These are phyloP conservation scores for Talinum fruticosum DNA, from an alignment of 148 eudicot genomes.

Conservation along the genomic window DNA sequence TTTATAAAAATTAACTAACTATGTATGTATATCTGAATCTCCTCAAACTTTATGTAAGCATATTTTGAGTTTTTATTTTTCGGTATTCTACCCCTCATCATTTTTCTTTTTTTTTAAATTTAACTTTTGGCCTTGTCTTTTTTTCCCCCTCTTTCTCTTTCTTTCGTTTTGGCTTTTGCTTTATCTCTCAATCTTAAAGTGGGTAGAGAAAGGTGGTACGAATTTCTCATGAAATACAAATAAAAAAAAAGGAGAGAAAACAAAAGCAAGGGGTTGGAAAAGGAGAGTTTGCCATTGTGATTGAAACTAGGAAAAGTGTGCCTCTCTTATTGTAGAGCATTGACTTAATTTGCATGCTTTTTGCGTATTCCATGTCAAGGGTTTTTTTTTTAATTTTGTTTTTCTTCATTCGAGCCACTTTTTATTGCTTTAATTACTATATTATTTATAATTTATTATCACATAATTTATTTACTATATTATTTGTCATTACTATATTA, in stretches of 20 bases:
- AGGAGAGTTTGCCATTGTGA: conserved; percentile 1
- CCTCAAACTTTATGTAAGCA: too few relatives aligned
- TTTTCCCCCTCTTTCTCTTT: not conserved
- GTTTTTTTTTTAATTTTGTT: too few relatives aligned
- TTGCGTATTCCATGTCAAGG: not conserved
- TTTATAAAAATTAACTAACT: too few relatives aligned
- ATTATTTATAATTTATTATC: too few relatives aligned
- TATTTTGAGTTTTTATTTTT: too few relatives aligned
- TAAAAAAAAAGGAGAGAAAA: conserved; percentile 2
- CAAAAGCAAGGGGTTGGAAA: not conserved
- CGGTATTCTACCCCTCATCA: too few relatives aligned
- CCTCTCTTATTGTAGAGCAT: not conserved
- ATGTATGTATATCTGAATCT: too few relatives aligned
- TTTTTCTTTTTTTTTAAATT: conserved; percentile 13
- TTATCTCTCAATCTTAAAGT: conserved; percentile 44
- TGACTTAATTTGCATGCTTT: not conserved
- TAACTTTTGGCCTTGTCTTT: not conserved
- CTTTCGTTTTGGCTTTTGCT: conserved; percentile 53
- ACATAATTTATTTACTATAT: too few relatives aligned
- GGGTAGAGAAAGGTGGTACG: conserved; percentile 43
- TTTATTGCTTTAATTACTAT: too few relatives aligned
- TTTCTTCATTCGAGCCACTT: not conserved
- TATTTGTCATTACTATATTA: too few relatives aligned
- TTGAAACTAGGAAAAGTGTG: conserved; percentile 2
- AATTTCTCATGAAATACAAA: conserved; percentile 39